These are phyloP conservation scores for Aspergillus persii DNA, from an alignment of 2,329 filamentous ascomycete genomes.

Conservation along the genomic window DNA sequence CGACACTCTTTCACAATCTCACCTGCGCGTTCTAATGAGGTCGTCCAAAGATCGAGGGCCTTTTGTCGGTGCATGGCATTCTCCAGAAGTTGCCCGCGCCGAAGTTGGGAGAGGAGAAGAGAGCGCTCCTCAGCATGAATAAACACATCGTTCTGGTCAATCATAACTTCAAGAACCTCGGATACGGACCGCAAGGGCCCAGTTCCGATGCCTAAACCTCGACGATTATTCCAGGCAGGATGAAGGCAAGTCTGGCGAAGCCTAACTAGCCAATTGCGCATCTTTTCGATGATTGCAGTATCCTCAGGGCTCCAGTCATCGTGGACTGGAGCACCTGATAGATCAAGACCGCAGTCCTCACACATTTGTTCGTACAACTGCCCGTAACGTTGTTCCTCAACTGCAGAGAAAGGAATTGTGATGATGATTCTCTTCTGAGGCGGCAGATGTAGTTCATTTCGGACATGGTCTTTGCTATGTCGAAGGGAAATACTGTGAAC, in stretches of 20 bases:
- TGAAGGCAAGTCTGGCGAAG: slow-evolving; percentile 82
- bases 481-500: slow-evolving; percentile 73
- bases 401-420: slow-evolving; percentile 81
- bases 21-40: slow-evolving; percentile 51
- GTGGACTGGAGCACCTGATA: slow-evolving; percentile 60
- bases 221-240: slow-evolving; percentile 67
- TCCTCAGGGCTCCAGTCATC: slow-evolving; percentile 66
- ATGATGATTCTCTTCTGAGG: slow-evolving; percentile 83
- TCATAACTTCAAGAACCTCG: slow-evolving; percentile 87
- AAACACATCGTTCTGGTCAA: slow-evolving; percentile 72
- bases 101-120: slow-evolving; percentile 62
- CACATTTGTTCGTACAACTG: slow-evolving; percentile 74
- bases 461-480: slow-evolving; percentile 79
- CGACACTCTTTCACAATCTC: slow-evolving; percentile 61
- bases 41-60: slow-evolving; percentile 69
- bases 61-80: slow-evolving; percentile 66
- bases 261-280: slow-evolving; percentile 75
- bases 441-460: slow-evolving; percentile 75
- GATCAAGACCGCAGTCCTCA: slow-evolving; percentile 63
- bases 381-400: slow-evolving; percentile 88
- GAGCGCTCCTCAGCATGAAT: slow-evolving; percentile 68
- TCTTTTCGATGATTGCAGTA: slow-evolving; percentile 58
- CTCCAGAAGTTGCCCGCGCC: slow-evolving; percentile 74
- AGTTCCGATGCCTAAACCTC: slow-evolving; percentile 60
- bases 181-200: slow-evolving; percentile 75